phyloP scores from a whole-genome alignment of 352 stramenopile species.

The Phytophthora ohioensis region DNA sequence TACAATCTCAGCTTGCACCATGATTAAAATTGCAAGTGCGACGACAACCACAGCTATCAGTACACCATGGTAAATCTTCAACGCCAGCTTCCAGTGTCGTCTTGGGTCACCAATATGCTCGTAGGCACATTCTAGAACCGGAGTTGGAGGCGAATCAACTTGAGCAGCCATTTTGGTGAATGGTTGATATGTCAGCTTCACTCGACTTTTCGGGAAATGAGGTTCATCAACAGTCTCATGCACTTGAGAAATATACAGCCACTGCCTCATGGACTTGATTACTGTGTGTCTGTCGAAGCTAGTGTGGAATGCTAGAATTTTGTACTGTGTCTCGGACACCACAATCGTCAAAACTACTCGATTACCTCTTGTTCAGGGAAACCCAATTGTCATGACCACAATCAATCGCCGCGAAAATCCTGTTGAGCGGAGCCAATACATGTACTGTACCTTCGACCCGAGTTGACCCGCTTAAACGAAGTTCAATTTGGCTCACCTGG shows the following conservation, averaged over 20 bases:
- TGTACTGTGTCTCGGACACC: background rate
- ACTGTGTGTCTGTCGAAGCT: no score
- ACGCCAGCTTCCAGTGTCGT: background rate
- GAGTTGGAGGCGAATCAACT: background rate
- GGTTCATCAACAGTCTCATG: background rate
- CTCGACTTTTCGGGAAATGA: background rate
- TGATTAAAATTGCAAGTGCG: background rate
- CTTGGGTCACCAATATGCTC: background rate
- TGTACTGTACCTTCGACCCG: no score
- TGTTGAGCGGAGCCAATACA: no score
- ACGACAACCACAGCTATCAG: slow-evolving; percentile 1
- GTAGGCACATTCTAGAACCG: slow-evolving; percentile 10
- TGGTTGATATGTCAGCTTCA: background rate
- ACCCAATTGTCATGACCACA: background rate
- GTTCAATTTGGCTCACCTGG: no score
- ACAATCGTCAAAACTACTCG: background rate
- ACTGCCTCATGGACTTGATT: no score
- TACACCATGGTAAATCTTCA: slow-evolving; percentile 3
- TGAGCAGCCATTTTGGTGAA: slow-evolving; percentile 5
- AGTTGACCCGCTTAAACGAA: no score
- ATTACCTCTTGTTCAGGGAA: slow-evolving; percentile 2
- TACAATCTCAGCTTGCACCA: slow-evolving; percentile 6
- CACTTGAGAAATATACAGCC: no score
- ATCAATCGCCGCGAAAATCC: background rate
- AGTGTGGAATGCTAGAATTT: no score